Percentiles rank a stretch among this genome's conserved stretches.
These are phyloP conservation scores for Acacia crassicarpa DNA, from an alignment of 306 rosid species.

Conservation along the genomic window DNA sequence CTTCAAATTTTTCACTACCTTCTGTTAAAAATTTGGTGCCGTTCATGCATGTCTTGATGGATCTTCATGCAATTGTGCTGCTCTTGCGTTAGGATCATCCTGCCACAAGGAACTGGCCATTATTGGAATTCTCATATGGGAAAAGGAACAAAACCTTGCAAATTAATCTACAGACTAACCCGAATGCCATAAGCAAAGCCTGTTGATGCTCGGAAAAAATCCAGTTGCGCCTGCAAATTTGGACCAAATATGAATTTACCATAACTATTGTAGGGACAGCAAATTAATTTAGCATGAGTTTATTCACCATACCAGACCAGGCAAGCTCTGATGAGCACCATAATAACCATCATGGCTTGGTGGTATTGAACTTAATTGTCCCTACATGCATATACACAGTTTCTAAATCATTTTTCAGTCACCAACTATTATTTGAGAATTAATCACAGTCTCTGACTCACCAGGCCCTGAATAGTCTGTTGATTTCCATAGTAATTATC, in stretches of 20 bases:
- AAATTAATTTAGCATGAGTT: conserved; percentile 24
- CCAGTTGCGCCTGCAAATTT: conserved; percentile 89
- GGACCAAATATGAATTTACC: conserved; percentile 26
- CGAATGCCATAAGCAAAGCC: conserved; percentile 79
- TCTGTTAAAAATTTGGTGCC: conserved; percentile 16
- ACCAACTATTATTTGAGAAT: conserved; percentile 22
- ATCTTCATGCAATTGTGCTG: conserved; percentile 88
- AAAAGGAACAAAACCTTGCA: background rate
- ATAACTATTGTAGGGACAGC: conserved; percentile 19
- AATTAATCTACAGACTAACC: conserved; percentile 39
- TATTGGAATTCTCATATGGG: conserved; percentile 7
- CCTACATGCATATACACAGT: conserved; percentile 52
- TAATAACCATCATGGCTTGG: conserved; percentile 87
- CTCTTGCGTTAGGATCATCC: conserved; percentile 90
- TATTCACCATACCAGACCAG: conserved; percentile 72
- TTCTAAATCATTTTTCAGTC: conserved; percentile 37
- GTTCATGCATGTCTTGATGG: conserved; percentile 81
- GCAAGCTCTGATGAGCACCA: conserved; percentile 80
- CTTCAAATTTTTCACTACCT: conserved; percentile 32
- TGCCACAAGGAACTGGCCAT: conserved; percentile 46
- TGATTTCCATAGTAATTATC: conserved; percentile 90
- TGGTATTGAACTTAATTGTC: conserved; percentile 86
- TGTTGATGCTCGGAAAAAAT: conserved; percentile 73
- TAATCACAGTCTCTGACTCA: conserved; percentile 40
- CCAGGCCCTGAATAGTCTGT: conserved; percentile 90